Evolutionary conservation across 2,329 filamentous ascomycete species (phyloP).

Genomic region (Fusarium mangiferae): DNA sequence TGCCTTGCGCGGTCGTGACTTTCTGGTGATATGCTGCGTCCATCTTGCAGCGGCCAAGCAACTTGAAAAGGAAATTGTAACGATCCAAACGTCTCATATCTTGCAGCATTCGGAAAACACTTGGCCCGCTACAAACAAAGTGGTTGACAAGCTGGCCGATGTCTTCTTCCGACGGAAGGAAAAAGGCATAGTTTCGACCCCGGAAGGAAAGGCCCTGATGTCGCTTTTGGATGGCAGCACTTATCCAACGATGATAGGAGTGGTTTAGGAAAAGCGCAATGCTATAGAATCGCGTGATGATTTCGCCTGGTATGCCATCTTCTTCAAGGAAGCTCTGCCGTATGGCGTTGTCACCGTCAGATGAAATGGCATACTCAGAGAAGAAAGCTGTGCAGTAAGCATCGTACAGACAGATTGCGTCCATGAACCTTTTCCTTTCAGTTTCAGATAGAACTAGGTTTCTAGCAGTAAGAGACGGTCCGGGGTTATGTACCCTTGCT

Average conservation of each 20-base stretch:
- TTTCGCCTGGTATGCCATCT: not conserved
- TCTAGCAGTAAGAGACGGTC: fast-evolving
- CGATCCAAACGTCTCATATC: not conserved
- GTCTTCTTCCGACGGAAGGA: no score
- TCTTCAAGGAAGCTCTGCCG: not conserved
- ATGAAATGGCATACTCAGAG: not conserved
- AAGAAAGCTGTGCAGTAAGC: not conserved
- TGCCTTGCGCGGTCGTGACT: not conserved
- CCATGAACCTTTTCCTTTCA: not conserved
- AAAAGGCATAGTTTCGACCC: fast-evolving
- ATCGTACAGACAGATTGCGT: not conserved
- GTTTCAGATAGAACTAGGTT: not conserved
- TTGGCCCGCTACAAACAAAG: not conserved
- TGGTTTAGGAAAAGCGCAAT: not conserved
- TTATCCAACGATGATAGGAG: not conserved
- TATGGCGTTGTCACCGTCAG: not conserved
- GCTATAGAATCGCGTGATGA: not conserved
- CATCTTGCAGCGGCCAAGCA: not conserved
- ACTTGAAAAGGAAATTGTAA: not conserved
- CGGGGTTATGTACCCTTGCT: not conserved
- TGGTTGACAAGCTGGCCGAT: not conserved
- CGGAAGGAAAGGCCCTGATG: fast-evolving
- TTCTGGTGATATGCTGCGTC: not conserved
- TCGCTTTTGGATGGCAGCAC: no score
- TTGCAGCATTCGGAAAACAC: not conserved